These are phyloP conservation scores for Mycena pura DNA, from an alignment of 768 basidiomycete genomes.

Conservation along the genomic window DNA sequence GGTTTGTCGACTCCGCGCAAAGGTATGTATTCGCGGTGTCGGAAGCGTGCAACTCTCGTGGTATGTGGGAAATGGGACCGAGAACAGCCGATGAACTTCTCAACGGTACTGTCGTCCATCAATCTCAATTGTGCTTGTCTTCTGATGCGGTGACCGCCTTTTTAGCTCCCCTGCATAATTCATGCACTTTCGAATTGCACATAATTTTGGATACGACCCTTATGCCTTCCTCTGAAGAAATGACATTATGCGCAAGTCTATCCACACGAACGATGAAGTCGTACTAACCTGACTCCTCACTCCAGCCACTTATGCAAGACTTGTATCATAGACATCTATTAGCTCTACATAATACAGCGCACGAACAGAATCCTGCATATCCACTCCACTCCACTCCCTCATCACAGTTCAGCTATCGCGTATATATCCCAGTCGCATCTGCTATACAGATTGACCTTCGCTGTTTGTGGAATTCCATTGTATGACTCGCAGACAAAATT, in stretches of 20 bases:
- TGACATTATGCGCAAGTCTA: slow-evolving; percentile 24
- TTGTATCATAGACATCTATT: slow-evolving; percentile 17
- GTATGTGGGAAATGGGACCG: slow-evolving; percentile 48
- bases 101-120: background rate
- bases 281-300: background rate
- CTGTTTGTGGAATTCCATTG: no score
- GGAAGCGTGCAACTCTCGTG: slow-evolving; percentile 83
- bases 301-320: slow-evolving; percentile 15
- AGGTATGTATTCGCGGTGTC: slow-evolving; percentile 74
- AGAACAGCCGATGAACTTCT: slow-evolving; percentile 49
- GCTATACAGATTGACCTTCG: background rate
- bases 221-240: slow-evolving; percentile 24
- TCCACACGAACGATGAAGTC: background rate
- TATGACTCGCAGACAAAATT: no score
- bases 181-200: slow-evolving; percentile 18
- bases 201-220: slow-evolving; percentile 24
- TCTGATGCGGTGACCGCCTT: background rate
- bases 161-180: slow-evolving; percentile 1
- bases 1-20: slow-evolving; percentile 82
- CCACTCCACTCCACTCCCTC: slow-evolving; percentile 1
- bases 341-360: slow-evolving; percentile 11
- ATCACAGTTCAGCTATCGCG: slow-evolving; percentile 11
- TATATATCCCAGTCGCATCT: slow-evolving; percentile 7
- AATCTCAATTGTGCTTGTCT: background rate
- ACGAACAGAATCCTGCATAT: slow-evolving; percentile 15